Evolutionary conservation across 805 yeast species (phyloP).

Genomic region (Cyberlindnera suaveolens): DNA sequence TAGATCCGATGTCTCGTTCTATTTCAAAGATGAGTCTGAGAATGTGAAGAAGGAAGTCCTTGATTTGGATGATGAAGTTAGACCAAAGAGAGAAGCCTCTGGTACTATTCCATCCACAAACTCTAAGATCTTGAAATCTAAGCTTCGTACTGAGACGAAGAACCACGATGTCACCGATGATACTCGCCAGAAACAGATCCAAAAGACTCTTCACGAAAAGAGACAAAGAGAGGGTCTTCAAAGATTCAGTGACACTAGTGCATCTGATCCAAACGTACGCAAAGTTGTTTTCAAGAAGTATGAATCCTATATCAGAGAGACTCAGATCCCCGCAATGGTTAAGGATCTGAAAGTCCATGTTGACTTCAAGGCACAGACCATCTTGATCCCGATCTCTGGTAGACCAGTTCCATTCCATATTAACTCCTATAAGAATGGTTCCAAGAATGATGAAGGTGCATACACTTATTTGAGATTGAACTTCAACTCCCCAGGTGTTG

Average conservation of each 20-base stretch:
- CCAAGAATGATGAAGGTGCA: constrained; percentile 94
- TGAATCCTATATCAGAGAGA: constrained; percentile 90
- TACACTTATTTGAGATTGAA: constrained; percentile 85
- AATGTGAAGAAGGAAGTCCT: constrained; percentile 31
- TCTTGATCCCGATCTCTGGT: constrained; percentile 86
- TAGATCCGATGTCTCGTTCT: constrained; percentile 73
- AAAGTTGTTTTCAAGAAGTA: constrained; percentile 81
- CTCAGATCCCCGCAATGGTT: constrained; percentile 82
- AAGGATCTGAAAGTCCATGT: constrained; percentile 82
- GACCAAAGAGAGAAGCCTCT: constrained; percentile 24
- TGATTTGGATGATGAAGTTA: constrained; percentile 33
- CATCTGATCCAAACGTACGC: constrained; percentile 50
- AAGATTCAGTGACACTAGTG: constrained; percentile 75
- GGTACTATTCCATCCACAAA: constrained; percentile 24
- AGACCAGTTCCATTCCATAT: constrained; percentile 98
- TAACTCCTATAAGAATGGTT: constrained; percentile 88
- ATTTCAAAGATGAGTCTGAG: constrained; percentile 66
- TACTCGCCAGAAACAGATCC: constrained; percentile 75
- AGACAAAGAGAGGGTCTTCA: constrained; percentile 83
- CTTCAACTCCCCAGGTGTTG: constrained; percentile 88
- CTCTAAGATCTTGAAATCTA: constrained; percentile 71
- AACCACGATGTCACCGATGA: constrained; percentile 73
- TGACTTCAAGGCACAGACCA: constrained; percentile 82
- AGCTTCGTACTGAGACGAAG: constrained; percentile 70
- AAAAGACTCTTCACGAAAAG: constrained; percentile 74